phyloP scores from a whole-genome alignment of 225 moss, liverwort and hornwort genomes.

The Antitrichia curtipendula region DNA sequence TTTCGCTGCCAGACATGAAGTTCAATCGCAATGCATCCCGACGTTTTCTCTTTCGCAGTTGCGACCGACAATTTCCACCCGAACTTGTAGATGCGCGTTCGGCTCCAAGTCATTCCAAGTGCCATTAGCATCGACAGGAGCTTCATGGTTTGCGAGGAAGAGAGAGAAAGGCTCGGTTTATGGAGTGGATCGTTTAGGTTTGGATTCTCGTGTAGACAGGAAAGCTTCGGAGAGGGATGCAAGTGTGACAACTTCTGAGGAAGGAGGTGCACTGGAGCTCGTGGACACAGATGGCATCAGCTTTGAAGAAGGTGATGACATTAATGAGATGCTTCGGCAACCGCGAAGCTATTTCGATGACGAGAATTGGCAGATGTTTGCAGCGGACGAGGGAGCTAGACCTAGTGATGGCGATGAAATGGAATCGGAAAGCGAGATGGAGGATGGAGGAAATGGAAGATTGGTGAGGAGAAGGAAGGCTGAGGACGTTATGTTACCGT shows the following conservation, averaged over 20 bases:
- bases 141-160: neutral
- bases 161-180: neutral
- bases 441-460: neutral
- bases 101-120: neutral
- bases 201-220: neutral
- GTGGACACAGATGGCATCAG: constrained; percentile 10
- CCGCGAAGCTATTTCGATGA: neutral
- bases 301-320: constrained; percentile 3
- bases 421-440: constrained; percentile 2
- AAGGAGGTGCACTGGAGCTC: neutral
- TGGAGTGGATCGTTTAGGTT: constrained; percentile 14
- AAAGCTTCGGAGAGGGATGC: constrained; percentile 3
- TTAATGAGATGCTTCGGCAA: constrained; percentile 16
- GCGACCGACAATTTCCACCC: neutral
- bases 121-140: neutral
- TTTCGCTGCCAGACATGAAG: neutral
- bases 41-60: neutral
- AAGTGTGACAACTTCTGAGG: neutral
- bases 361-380: constrained; percentile 38
- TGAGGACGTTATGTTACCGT: constrained; percentile 9
- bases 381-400: constrained; percentile 33
- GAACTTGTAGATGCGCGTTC: neutral
- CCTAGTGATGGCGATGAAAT: neutral
- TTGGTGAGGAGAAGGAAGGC: constrained; percentile 19
- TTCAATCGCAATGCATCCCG: neutral